Evolutionary conservation across 257 asterid genomes (phyloP).

Genomic region (Gentiana dahurica): DNA sequence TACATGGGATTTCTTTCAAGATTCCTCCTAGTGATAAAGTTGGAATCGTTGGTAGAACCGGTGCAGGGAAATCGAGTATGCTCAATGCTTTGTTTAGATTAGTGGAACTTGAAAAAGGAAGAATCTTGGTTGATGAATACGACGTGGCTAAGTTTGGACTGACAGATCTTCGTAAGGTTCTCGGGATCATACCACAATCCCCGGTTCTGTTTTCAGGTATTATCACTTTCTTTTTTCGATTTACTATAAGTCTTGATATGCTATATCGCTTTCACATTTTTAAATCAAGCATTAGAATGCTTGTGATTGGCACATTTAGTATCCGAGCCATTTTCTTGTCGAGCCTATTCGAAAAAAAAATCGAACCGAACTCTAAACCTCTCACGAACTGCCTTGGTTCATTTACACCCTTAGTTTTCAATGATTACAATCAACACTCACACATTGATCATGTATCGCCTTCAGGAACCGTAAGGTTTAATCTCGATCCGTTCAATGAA

Average conservation of each 20-base stretch:
- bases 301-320: background rate
- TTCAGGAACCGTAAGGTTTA: conserved; percentile 68
- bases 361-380: too few relatives aligned
- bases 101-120: conserved; percentile 72
- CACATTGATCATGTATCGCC: background rate
- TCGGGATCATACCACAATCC: conserved; percentile 83
- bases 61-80: conserved; percentile 95
- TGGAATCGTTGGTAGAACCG: conserved; percentile 89
- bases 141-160: conserved; percentile 73
- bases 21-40: conserved; percentile 71
- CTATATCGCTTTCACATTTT: too few relatives aligned
- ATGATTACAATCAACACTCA: background rate
- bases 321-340: background rate
- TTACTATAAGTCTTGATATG: too few relatives aligned
- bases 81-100: conserved; percentile 78
- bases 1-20: conserved; percentile 63
- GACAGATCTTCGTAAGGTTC: conserved; percentile 70
- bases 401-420: too few relatives aligned
- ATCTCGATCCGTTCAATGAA: conserved; percentile 83
- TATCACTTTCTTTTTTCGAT: background rate
- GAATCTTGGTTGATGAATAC: conserved; percentile 59
- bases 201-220: conserved; percentile 94
- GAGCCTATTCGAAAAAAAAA: too few relatives aligned
- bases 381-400: too few relatives aligned
- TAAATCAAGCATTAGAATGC: too few relatives aligned